A percentile compares a stretch with the other conserved stretches of the same genome.
Evolutionary conservation across 345 rosid species (phyloP).

Genomic region (Firmiana major): DNA sequence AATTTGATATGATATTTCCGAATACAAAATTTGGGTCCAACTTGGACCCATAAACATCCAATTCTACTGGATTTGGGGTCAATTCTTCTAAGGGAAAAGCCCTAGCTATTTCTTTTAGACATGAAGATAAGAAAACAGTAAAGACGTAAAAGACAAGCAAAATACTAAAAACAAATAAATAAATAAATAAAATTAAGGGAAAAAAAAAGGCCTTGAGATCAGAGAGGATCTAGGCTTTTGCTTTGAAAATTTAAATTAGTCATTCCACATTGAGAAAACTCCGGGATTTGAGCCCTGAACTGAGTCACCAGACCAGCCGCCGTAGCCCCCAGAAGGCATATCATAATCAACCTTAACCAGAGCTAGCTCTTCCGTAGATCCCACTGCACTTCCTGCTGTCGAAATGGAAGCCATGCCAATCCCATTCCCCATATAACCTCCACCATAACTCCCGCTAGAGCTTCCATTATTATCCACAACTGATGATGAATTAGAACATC

Average conservation of each 20-base stretch:
- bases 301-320: conserved; percentile 68
- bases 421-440: conserved; percentile 56
- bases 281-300: conserved; percentile 73
- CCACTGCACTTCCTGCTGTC: conserved; percentile 33
- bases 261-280: conserved; percentile 90
- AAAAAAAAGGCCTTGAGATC: background rate
- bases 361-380: conserved; percentile 50
- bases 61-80: background rate
- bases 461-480: conserved; percentile 38
- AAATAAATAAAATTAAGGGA: no score
- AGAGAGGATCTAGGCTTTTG: background rate
- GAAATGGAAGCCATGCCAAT: conserved; percentile 52
- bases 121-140: background rate
- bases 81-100: background rate
- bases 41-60: background rate
- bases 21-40: background rate
- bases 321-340: conserved; percentile 61
- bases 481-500: conserved; percentile 19
- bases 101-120: background rate
- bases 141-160: background rate
- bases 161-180: background rate
- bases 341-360: conserved; percentile 89
- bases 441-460: conserved; percentile 43
- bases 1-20: background rate
- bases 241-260: conserved; percentile 24